Base-by-base conservation (phyloP, 148 eudicot genomes). In the Polygonum maritimum region DNA sequence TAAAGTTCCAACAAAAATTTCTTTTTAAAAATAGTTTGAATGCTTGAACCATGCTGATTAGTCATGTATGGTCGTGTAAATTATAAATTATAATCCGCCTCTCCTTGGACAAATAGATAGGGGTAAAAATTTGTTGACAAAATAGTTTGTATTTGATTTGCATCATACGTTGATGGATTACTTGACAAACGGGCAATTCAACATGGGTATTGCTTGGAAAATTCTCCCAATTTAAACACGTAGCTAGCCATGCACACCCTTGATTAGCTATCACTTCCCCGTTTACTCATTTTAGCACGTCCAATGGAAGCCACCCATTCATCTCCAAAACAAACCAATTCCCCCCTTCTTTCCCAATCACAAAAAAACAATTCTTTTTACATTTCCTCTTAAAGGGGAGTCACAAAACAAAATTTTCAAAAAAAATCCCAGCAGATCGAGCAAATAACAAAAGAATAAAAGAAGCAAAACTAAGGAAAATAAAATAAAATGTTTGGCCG, bases 281-380 rank as follows among this genome's bases (percentile, higher is more conserved):
- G 19, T 67, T 67, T 36, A 67, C 45, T 15, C 69, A 33, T 26
- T 35, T 67, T 67, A 67, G 71, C 9, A 6, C 44, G 15, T 67
- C 71, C 71, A 67, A 67, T 38, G 36, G 1, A 67, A 67, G 44
- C 71, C 71, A 67, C 44, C 44, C 45, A 36, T 67, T 38, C 45
- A 67, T 35, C 71, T 67, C 71, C 71, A 67, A 67, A 67, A 36
- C 45, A 67, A 67, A 38, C 9, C 71, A 67, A 6, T 33, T 3
- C 3, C 67, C 33, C 5, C 44, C 21, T 36, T 36, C 45, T 22
- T 38, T 22, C 40, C 15, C 19, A 31, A 63, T 67, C 44, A 36
- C 71, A 36, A 2, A 67, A 10, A 5, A 67, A 15, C 8, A 3
- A 65, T 65, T 65, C 2, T 15, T 35, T 26, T 7, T 11, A 67